Conservation (phyloP, 768 basidiomycete genomes). For the Lenzites betulinus region DNA sequence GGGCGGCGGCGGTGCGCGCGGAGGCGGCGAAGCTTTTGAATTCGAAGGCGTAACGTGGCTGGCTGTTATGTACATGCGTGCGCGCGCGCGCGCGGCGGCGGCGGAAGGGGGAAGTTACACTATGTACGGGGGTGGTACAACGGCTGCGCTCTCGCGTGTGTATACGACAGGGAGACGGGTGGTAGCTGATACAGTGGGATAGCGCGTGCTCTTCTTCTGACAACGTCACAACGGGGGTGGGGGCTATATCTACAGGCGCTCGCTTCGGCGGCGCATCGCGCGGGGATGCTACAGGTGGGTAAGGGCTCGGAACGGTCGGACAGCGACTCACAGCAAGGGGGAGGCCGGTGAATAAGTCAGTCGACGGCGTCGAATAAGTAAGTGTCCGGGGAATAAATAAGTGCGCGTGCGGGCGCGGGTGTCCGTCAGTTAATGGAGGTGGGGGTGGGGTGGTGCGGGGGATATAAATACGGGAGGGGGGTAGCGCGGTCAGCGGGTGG, state of each 20-base stretch:
- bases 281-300: background rate
- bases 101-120: background rate
- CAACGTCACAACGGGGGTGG: no score
- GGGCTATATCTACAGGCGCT: conserved; percentile 12
- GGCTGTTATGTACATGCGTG: background rate
- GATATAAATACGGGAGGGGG: conserved; percentile 16
- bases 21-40: conserved; percentile 62
- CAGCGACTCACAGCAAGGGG: conserved; percentile 10
- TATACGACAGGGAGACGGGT: background rate
- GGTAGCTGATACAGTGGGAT: conserved; percentile 1
- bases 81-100: background rate
- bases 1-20: conserved; percentile 66
- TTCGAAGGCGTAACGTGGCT: conserved; percentile 37
- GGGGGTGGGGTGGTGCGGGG: background rate
- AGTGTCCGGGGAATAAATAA: conserved; percentile 17
- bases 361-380: conserved; percentile 15
- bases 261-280: background rate
- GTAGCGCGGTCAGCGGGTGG: conserved; percentile 7
- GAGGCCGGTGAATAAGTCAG: conserved; percentile 16
- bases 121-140: background rate
- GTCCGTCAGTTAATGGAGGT: conserved; percentile 9
- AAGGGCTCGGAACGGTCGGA: background rate
- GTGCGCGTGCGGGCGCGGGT: conserved; percentile 8
- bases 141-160: no score
- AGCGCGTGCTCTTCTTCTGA: background rate